Evolutionary conservation across 441 rosid genomes (phyloP).

Genomic region (Populus hybrid): DNA sequence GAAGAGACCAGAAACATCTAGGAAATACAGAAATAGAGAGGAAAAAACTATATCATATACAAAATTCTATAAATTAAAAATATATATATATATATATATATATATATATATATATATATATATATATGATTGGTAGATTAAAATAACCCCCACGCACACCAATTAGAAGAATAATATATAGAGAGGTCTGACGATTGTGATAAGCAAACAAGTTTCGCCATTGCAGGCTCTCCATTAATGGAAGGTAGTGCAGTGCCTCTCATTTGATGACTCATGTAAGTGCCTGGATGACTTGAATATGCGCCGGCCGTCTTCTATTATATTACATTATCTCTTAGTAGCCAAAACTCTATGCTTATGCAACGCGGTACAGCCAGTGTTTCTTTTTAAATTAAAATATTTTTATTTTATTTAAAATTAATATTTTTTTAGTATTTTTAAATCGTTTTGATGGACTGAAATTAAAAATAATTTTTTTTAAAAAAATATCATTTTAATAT

Average conservation of each 20-base stretch:
- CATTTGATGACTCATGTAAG: too few species aligned
- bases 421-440: too few species aligned
- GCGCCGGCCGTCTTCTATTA: neutral
- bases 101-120: too few species aligned
- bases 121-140: neutral
- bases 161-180: neutral
- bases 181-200: neutral
- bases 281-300: neutral
- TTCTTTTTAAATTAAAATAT: too few species aligned
- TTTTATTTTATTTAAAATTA: too few species aligned
- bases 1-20: neutral
- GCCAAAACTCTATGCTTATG: neutral
- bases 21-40: neutral
- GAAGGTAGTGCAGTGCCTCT: neutral
- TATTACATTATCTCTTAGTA: neutral
- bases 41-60: neutral
- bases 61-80: too few species aligned
- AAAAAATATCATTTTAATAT: too few species aligned
- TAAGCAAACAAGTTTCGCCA: neutral
- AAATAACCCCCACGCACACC: neutral
- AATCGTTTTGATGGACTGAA: too few species aligned
- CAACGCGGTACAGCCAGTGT: fast-evolving
- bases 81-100: too few species aligned
- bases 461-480: too few species aligned
- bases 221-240: neutral